Conservation (phyloP, 2,329 filamentous ascomycete species). For the Rhynchosporium agropyri region DNA sequence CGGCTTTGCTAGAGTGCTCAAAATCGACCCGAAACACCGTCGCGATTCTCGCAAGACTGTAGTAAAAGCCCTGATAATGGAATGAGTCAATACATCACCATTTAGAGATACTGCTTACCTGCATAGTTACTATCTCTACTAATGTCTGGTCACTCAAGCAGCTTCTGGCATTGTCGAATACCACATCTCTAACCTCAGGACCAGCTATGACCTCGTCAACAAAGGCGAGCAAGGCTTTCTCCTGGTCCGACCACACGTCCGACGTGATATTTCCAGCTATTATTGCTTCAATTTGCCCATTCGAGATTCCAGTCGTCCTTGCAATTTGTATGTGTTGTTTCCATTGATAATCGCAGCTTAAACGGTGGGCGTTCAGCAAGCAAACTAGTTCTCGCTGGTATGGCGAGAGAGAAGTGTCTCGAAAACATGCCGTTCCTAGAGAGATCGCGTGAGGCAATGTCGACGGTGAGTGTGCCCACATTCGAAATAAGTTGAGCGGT, state of each 20-base stretch:
- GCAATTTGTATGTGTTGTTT: constrained; percentile 33
- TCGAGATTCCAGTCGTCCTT: constrained; percentile 26
- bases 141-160: constrained; percentile 32
- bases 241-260: constrained; percentile 29
- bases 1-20: constrained; percentile 19
- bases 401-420: constrained; percentile 32
- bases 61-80: constrained; percentile 29
- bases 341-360: constrained; percentile 35
- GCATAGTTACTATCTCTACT: constrained; percentile 34
- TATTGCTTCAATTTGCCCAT: constrained; percentile 30
- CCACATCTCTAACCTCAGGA: constrained; percentile 29
- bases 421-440: constrained; percentile 34
- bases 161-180: constrained; percentile 31
- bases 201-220: constrained; percentile 32
- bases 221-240: constrained; percentile 31
- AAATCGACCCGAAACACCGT: constrained; percentile 32
- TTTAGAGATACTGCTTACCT: constrained; percentile 26
- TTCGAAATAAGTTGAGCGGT: constrained; percentile 33
- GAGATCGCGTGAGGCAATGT: constrained; percentile 35
- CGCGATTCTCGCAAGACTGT: constrained; percentile 31
- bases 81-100: constrained; percentile 10
- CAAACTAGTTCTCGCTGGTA: constrained; percentile 33
- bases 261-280: constrained; percentile 27
- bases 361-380: constrained; percentile 29
- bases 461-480: constrained; percentile 34